A percentile compares a stretch with the other conserved stretches of the same genome.
phyloP scores from a whole-genome alignment of 208 protist species.

The Acanthamoeba culbertsoni region DNA sequence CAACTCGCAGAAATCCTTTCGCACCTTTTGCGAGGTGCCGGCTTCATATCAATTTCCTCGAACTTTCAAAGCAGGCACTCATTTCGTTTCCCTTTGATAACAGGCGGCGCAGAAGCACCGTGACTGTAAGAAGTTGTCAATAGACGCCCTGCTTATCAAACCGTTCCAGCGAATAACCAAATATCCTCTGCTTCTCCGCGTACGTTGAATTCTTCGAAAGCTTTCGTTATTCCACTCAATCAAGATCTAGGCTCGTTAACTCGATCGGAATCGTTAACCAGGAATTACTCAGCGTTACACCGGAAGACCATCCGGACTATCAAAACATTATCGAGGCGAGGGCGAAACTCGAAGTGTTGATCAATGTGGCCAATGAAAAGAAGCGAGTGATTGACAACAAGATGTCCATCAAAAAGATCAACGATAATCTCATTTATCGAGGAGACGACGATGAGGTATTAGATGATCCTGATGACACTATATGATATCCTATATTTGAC shows the following conservation, averaged over 20 bases:
- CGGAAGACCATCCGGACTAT: neutral
- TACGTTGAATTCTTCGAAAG: neutral
- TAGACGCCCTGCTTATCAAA: constrained; percentile 4
- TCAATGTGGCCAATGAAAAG: constrained; percentile 28
- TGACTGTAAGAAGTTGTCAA: neutral
- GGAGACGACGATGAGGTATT: neutral
- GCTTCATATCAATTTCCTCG: neutral
- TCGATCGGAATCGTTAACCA: no score
- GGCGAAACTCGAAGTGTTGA: neutral
- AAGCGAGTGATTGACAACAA: neutral
- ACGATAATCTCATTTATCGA: neutral
- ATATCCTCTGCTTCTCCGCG: constrained; percentile 34
- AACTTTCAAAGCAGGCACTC: neutral
- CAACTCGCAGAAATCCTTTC: neutral
- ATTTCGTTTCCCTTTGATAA: neutral
- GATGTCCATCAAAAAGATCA: neutral
- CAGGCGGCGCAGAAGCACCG: neutral
- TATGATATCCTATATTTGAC: neutral
- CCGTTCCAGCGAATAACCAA: constrained; percentile 58
- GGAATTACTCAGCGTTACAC: neutral
- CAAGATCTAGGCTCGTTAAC: neutral
- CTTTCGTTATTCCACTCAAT: neutral
- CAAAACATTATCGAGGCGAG: neutral
- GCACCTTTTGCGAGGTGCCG: neutral
- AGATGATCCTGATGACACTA: neutral